Evolutionary conservation across 2,329 filamentous ascomycete species (phyloP).

Genomic region (Diplodia seriata): DNA sequence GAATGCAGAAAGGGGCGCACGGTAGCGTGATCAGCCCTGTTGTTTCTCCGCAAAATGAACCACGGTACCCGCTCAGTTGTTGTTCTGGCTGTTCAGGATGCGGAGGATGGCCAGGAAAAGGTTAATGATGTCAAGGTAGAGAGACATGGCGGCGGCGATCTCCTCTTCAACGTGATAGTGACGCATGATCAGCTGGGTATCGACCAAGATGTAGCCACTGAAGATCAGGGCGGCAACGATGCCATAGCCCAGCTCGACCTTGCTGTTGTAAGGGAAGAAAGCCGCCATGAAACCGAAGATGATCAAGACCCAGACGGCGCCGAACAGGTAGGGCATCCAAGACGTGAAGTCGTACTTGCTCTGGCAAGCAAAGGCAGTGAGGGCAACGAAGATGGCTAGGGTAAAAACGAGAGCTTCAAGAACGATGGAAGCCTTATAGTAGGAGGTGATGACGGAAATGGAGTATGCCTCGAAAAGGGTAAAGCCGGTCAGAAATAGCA

Average conservation of each 20-base stretch:
- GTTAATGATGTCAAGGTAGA: constrained; percentile 97
- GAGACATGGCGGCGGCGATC: constrained; percentile 90
- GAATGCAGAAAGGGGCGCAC: neutral
- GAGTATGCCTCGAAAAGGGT: constrained; percentile 93
- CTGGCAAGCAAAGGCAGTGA: constrained; percentile 89
- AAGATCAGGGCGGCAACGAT: constrained; percentile 85
- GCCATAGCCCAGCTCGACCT: constrained; percentile 84
- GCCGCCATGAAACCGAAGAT: constrained; percentile 91
- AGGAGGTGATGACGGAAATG: constrained; percentile 89
- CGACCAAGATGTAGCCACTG: constrained; percentile 91
- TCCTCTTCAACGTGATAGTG: constrained; percentile 98
- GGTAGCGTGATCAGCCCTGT: neutral
- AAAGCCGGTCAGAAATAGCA: constrained; percentile 89
- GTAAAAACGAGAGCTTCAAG: constrained; percentile 91
- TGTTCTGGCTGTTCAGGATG: constrained; percentile 94
- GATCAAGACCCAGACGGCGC: constrained; percentile 85
- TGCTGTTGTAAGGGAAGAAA: constrained; percentile 86
- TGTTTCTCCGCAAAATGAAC: neutral
- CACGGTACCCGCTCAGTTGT: constrained; percentile 67
- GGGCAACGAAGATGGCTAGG: constrained; percentile 67
- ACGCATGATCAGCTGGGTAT: constrained; percentile 93
- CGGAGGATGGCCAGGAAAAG: constrained; percentile 93
- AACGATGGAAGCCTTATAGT: constrained; percentile 83
- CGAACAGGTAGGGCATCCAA: constrained; percentile 96
- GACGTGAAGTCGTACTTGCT: constrained; percentile 97